These are phyloP conservation scores for Tylopilus sp. DNA, from an alignment of 1,284 basidiomycete genomes.

Conservation along the genomic window DNA sequence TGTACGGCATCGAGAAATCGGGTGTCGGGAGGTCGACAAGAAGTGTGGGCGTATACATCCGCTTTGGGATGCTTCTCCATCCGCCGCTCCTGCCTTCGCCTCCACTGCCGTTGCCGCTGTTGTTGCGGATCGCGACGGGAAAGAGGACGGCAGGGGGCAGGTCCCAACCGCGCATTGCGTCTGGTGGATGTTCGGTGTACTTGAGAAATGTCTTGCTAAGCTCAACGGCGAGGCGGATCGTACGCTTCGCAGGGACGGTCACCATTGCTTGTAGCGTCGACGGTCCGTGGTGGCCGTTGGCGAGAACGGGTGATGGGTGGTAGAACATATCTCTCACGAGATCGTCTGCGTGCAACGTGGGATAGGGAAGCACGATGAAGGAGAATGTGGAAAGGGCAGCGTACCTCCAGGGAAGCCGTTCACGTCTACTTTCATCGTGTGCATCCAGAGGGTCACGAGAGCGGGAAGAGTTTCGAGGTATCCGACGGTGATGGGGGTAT, in stretches of 20 bases:
- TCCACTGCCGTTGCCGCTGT: too few species aligned
- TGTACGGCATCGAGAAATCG: conserved; percentile 99
- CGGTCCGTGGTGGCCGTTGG: conserved; percentile 19
- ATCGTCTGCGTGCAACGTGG: conserved; percentile 9
- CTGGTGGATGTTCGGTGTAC: conserved; percentile 94
- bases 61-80: conserved; percentile 7
- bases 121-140: conserved; percentile 34
- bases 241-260: conserved; percentile 63
- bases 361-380: not conserved
- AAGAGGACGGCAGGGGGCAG: conserved; percentile 78
- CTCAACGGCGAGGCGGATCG: conserved; percentile 64
- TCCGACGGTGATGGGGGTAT: conserved; percentile 46
- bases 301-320: conserved; percentile 70
- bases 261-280: conserved; percentile 61
- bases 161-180: conserved; percentile 93
- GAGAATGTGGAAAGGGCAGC: conserved; percentile 18
- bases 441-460: conserved; percentile 85
- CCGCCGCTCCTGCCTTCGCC: too few species aligned
- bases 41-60: conserved; percentile 76
- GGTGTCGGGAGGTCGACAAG: conserved; percentile 91
- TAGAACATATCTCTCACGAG: conserved; percentile 53
- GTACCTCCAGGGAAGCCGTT: conserved; percentile 43
- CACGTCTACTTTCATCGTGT: conserved; percentile 60
- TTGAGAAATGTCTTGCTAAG: conserved; percentile 83
- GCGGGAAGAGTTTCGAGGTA: conserved; percentile 94